Evolutionary conservation across 148 eudicot genomes (phyloP).

Genomic region (Rhododendron griersonianum): DNA sequence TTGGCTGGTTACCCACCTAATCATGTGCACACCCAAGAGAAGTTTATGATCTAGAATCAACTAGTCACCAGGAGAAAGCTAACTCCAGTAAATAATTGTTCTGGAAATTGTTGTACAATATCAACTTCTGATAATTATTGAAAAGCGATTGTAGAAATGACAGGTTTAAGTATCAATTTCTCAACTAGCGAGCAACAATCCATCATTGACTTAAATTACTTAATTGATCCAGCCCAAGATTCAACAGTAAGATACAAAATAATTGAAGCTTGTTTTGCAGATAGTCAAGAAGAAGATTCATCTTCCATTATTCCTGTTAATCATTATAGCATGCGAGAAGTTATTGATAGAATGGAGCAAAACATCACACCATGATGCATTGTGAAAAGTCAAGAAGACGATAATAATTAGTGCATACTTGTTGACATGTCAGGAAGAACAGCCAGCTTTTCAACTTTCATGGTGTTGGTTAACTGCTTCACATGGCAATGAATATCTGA

Average conservation of each 20-base stretch:
- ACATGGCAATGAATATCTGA: slow-evolving; percentile 25
- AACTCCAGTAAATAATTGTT: neutral
- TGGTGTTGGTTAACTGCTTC: slow-evolving; percentile 26
- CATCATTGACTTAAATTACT: neutral
- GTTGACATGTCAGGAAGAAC: slow-evolving; percentile 32
- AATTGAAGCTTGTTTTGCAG: neutral
- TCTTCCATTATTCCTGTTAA: neutral
- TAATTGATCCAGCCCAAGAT: neutral
- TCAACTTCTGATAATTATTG: neutral
- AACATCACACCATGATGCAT: neutral
- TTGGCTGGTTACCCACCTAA: neutral
- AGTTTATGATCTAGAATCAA: neutral
- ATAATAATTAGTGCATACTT: slow-evolving; percentile 18
- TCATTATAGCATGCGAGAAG: neutral
- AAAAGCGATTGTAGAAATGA: neutral
- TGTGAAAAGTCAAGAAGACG: neutral
- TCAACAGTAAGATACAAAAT: neutral
- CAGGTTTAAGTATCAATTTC: neutral
- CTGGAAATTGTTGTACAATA: neutral
- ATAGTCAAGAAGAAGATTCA: neutral
- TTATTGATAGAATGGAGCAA: neutral
- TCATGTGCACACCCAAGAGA: neutral
- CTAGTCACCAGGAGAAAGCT: neutral
- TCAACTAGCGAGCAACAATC: neutral
- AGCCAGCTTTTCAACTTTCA: slow-evolving; percentile 42